Percentiles rank a stretch among this genome's conserved stretches.
Conservation (phyloP, 2,329 filamentous ascomycete species). For the Metarhizium guizhouense region DNA sequence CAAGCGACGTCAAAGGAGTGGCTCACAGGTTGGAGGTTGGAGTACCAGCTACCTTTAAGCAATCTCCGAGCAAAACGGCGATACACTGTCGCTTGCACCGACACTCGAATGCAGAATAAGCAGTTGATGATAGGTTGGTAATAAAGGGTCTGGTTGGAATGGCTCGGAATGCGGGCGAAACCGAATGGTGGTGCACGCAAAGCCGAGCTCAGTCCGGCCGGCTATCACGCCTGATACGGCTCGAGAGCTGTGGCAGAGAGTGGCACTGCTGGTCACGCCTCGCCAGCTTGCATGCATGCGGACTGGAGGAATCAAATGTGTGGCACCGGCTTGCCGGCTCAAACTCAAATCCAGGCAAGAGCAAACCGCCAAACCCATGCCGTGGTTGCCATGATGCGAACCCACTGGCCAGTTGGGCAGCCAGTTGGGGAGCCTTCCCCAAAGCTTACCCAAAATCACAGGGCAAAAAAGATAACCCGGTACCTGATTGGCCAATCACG, state of each 20-base stretch:
- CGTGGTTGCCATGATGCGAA: no score
- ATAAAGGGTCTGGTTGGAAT: not conserved
- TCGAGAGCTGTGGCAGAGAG: not conserved
- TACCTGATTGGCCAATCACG: constrained; percentile 21
- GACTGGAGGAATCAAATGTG: no score
- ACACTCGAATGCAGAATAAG: not conserved
- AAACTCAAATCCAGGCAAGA: no score
- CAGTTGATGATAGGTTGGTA: not conserved
- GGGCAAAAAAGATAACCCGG: constrained; percentile 5
- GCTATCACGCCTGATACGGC: not conserved
- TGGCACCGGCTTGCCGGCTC: no score
- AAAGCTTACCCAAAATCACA: no score
- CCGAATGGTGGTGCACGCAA: not conserved
- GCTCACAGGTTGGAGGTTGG: not conserved
- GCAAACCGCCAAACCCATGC: no score
- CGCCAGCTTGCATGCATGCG: no score
- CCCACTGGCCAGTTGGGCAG: no score
- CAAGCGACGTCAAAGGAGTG: not conserved
- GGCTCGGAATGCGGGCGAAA: constrained; percentile 1
- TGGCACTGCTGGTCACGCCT: no score
- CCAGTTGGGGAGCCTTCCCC: no score
- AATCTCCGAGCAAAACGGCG: not conserved
- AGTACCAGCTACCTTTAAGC: not conserved
- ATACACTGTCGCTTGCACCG: not conserved
- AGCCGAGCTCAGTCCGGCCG: not conserved